Evolutionary conservation across 2,329 filamentous ascomycete species (phyloP).

Genomic region (Neofusicoccum umdonicola): DNA sequence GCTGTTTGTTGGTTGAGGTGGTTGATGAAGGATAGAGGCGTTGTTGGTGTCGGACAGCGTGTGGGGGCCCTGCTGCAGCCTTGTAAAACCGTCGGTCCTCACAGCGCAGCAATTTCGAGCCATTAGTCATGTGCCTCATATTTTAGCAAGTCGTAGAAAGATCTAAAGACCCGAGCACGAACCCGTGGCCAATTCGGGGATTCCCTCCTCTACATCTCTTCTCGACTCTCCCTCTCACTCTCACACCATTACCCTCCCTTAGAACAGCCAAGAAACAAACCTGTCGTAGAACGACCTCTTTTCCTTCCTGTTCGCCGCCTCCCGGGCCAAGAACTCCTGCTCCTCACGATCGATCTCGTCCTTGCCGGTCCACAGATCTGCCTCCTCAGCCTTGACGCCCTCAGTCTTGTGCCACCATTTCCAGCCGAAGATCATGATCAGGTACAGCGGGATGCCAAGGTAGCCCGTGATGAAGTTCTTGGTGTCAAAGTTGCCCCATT

Average conservation of each 20-base stretch:
- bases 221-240: not conserved
- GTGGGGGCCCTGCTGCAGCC: too few relatives aligned
- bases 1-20: too few relatives aligned
- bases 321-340: slow-evolving; percentile 62
- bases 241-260: slow-evolving; percentile 24
- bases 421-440: slow-evolving; percentile 67
- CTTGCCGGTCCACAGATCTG: slow-evolving; percentile 71
- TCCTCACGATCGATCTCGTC: slow-evolving; percentile 72
- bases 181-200: not conserved
- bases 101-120: not conserved
- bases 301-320: slow-evolving; percentile 43
- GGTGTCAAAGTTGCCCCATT: slow-evolving; percentile 69
- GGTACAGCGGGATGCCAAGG: slow-evolving; percentile 72
- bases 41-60: not conserved
- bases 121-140: not conserved
- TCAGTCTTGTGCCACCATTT: slow-evolving; percentile 58
- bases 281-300: slow-evolving; percentile 53
- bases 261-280: slow-evolving; percentile 63
- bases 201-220: not conserved
- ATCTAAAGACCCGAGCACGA: not conserved
- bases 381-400: slow-evolving; percentile 56
- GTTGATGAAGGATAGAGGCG: too few relatives aligned
- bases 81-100: not conserved
- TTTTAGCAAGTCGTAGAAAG: not conserved
- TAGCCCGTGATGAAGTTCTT: slow-evolving; percentile 77